Conservation (phyloP, 1,139 yeast species). For the Saccharomycopsis phalli region DNA sequence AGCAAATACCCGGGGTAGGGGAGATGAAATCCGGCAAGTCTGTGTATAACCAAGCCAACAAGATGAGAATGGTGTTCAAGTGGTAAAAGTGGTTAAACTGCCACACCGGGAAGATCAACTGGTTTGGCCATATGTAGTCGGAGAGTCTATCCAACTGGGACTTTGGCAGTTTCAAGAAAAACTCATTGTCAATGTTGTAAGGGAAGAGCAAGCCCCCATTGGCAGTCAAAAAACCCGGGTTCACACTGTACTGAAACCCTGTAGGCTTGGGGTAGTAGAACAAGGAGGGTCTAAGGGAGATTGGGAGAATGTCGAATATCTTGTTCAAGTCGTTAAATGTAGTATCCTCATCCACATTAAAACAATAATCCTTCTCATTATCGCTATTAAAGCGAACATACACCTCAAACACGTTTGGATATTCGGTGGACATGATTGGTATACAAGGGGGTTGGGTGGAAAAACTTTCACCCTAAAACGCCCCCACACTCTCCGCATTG, state of each 20-base stretch:
- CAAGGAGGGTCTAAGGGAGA: slow-evolving; percentile 70
- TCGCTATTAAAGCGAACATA: slow-evolving; percentile 83
- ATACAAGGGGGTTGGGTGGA: neutral
- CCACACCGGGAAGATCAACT: slow-evolving; percentile 80
- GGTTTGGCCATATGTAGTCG: slow-evolving; percentile 80
- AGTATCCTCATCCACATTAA: slow-evolving; percentile 53
- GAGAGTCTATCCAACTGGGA: slow-evolving; percentile 26
- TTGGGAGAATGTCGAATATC: slow-evolving; percentile 59
- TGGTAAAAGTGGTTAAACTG: slow-evolving; percentile 43
- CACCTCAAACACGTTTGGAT: slow-evolving; percentile 36
- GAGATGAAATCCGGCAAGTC: slow-evolving; percentile 83
- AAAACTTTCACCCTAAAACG: neutral
- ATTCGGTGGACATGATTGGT: neutral
- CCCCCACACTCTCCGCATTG: no score
- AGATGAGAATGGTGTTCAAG: slow-evolving; percentile 35
- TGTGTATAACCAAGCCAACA: slow-evolving; percentile 75
- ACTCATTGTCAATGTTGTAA: slow-evolving; percentile 41
- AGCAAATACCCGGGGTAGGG: slow-evolving; percentile 87
- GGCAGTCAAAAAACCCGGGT: slow-evolving; percentile 80
- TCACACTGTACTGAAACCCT: slow-evolving; percentile 57
- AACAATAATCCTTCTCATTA: slow-evolving; percentile 81
- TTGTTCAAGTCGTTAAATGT: slow-evolving; percentile 49
- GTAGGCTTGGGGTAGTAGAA: slow-evolving; percentile 59
- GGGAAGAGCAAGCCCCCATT: slow-evolving; percentile 74
- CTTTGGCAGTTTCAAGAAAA: slow-evolving; percentile 14